A percentile compares a stretch with the other conserved stretches of the same genome.
These are phyloP conservation scores for Ceratobasidium sp. DNA, from an alignment of 1,284 basidiomycete genomes.

Conservation along the genomic window DNA sequence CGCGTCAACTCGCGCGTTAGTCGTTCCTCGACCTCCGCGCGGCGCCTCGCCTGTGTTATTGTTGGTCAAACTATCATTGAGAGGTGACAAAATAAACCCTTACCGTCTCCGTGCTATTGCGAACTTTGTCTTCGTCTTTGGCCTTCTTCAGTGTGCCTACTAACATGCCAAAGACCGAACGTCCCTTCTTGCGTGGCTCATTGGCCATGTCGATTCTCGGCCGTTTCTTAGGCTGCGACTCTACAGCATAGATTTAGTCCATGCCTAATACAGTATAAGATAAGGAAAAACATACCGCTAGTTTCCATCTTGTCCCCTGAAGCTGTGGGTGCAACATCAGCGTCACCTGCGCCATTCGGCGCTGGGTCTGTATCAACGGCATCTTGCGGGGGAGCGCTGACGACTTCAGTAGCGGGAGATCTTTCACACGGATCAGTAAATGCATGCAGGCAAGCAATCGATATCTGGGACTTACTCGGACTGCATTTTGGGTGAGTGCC, in stretches of 20 bases:
- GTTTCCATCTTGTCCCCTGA: constrained; percentile 35
- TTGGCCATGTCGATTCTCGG: constrained; percentile 39
- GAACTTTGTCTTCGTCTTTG: constrained; percentile 46
- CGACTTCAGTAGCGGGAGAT: neutral
- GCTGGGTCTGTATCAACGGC: constrained; percentile 5
- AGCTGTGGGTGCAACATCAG: constrained; percentile 44
- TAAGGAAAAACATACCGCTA: neutral
- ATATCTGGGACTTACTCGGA: constrained; percentile 30
- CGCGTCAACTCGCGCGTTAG: constrained; percentile 47
- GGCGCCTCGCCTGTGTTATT: constrained; percentile 46
- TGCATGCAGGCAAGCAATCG: neutral
- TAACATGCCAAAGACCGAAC: constrained; percentile 48
- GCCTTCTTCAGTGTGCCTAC: constrained; percentile 49
- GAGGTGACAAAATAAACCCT: neutral
- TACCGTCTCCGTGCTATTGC: constrained; percentile 46
- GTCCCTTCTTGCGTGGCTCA: constrained; percentile 46
- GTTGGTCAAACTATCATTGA: neutral
- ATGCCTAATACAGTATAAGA: too few relatives aligned
- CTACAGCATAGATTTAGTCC: neutral
- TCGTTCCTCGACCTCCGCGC: constrained; percentile 47
- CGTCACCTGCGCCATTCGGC: constrained; percentile 32
- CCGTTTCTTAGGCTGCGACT: constrained; percentile 44
- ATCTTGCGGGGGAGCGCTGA: constrained; percentile 12
- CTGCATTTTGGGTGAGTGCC: constrained; percentile 17
- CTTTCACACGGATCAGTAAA: neutral